These are phyloP conservation scores for Epipyxis sp. DNA, from an alignment of 108 stramenopile species.

Conservation along the genomic window DNA sequence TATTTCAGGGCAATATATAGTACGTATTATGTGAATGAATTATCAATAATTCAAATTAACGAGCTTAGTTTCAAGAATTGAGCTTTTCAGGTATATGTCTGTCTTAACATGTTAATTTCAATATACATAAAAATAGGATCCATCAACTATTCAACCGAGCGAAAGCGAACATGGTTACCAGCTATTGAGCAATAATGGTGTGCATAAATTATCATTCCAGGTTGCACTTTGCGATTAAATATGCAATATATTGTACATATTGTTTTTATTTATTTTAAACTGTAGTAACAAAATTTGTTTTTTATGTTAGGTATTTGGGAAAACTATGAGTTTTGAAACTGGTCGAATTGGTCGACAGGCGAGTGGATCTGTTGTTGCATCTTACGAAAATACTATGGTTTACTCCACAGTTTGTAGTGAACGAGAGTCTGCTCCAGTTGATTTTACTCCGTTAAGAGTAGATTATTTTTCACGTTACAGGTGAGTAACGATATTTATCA, in stretches of 20 bases:
- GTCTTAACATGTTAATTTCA: no score
- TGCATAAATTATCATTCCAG: not conserved
- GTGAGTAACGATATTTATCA: not conserved
- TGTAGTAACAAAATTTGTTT: not conserved
- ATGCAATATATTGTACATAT: not conserved
- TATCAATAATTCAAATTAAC: no score
- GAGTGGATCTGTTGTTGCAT: conserved; percentile 41
- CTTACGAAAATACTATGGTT: conserved; percentile 45
- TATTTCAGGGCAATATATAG: no score
- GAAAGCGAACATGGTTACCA: no score
- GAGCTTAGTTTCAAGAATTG: no score
- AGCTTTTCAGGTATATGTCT: no score
- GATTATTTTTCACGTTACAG: conserved; percentile 75
- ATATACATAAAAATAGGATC: no score
- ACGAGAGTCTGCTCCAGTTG: conserved; percentile 45
- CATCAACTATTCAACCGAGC: no score
- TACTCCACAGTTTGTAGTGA: conserved; percentile 54
- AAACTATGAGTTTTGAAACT: conserved; percentile 46
- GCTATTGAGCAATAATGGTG: no score
- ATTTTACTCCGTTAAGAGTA: conserved; percentile 84
- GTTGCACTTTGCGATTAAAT: not conserved
- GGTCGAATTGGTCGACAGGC: conserved; percentile 50
- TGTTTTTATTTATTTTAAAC: not conserved
- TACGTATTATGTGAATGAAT: no score
- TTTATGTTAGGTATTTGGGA: not conserved